Conservation (phyloP, 352 stramenopile species). For the Elongisporangium anandrum region DNA sequence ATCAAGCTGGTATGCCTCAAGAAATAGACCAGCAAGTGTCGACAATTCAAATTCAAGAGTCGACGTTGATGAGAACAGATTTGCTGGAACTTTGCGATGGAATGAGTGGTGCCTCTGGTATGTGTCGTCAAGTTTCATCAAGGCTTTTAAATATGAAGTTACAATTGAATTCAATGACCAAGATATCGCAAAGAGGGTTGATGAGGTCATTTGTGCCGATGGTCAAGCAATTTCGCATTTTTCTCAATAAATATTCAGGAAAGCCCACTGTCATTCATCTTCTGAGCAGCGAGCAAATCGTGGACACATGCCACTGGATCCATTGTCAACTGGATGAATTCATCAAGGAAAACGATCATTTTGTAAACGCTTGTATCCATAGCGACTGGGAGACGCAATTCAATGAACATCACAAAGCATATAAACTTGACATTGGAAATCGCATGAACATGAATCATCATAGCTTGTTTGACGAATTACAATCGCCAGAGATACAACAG, state of each 20-base stretch:
- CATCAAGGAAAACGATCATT: no score
- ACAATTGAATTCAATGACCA: not conserved
- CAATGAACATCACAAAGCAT: not conserved
- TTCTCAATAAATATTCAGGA: not conserved
- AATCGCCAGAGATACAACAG: not conserved
- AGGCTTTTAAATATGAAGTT: no score
- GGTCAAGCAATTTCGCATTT: not conserved
- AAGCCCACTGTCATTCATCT: not conserved
- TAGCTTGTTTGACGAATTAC: constrained; percentile 5
- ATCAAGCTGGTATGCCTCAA: no score
- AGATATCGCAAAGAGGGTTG: not conserved
- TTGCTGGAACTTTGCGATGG: not conserved
- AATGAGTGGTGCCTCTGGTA: not conserved
- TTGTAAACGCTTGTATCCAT: no score
- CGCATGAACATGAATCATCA: constrained; percentile 1
- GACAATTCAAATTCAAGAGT: no score
- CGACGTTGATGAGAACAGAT: no score
- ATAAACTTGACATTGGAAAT: not conserved
- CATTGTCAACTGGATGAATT: not conserved
- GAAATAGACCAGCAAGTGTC: no score
- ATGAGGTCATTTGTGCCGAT: not conserved
- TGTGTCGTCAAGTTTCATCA: no score
- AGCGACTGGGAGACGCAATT: not conserved
- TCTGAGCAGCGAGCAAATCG: not conserved
- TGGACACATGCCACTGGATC: not conserved